These are phyloP conservation scores for Yamadazyma kitorensis DNA, from an alignment of 805 yeast species.

Conservation along the genomic window DNA sequence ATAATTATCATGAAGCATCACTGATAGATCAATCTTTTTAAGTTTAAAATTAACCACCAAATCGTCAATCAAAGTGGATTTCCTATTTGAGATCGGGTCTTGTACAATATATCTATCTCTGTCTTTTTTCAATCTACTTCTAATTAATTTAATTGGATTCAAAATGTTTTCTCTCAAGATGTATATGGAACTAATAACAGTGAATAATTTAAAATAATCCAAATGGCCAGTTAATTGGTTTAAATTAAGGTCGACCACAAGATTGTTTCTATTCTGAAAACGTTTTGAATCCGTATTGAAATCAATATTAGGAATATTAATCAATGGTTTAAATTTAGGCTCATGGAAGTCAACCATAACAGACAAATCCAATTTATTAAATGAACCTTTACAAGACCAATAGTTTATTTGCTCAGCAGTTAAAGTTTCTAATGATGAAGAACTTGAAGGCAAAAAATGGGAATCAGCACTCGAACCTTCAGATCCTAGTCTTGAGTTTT, in stretches of 20 bases:
- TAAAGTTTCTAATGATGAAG: slow-evolving; percentile 29
- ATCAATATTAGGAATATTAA: slow-evolving; percentile 21
- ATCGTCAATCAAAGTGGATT: background rate
- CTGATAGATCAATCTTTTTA: slow-evolving; percentile 19
- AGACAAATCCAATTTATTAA: slow-evolving; percentile 16
- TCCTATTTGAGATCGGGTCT: background rate
- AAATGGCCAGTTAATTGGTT: slow-evolving; percentile 18
- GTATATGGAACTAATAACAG: slow-evolving; percentile 31
- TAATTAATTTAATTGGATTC: slow-evolving; percentile 25
- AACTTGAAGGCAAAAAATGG: slow-evolving; percentile 6
- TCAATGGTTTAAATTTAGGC: too few relatives aligned
- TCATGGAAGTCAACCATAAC: slow-evolving; percentile 14
- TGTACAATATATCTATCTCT: too few relatives aligned
- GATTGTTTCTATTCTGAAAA: slow-evolving; percentile 11
- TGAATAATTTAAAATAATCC: slow-evolving; percentile 31
- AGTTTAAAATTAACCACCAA: slow-evolving; percentile 12
- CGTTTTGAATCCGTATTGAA: background rate
- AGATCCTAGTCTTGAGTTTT: too few relatives aligned
- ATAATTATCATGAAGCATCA: slow-evolving; percentile 48
- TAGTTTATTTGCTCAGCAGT: slow-evolving; percentile 13
- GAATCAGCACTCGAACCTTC: too few relatives aligned
- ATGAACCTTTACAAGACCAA: slow-evolving; percentile 21
- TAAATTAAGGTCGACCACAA: too few relatives aligned
- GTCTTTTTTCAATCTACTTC: slow-evolving; percentile 22
- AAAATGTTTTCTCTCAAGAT: slow-evolving; percentile 27